These are phyloP conservation scores for Neocucurbitaria cava DNA, from an alignment of 2,329 filamentous ascomycete species.

Conservation along the genomic window DNA sequence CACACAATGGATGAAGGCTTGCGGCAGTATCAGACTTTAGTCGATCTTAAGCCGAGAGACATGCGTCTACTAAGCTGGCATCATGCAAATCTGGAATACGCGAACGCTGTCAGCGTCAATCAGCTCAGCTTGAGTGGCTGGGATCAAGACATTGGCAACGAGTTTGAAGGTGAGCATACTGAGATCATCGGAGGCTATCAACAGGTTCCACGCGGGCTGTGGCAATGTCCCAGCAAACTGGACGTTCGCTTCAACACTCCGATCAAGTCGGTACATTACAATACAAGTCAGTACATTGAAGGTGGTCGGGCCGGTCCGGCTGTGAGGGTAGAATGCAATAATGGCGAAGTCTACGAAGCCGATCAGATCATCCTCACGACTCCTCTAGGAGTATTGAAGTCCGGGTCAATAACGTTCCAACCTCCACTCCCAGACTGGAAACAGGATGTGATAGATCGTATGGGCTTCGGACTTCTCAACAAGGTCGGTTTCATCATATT, in stretches of 20 bases:
- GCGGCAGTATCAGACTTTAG: conserved; percentile 80
- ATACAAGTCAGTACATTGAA: no score
- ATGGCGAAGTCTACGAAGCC: conserved; percentile 79
- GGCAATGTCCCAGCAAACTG: conserved; percentile 76
- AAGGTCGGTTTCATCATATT: conserved; percentile 62
- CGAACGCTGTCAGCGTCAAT: conserved; percentile 88
- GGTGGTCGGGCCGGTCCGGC: conserved; percentile 27
- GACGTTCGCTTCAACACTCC: conserved; percentile 76
- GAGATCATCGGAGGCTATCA: conserved; percentile 95
- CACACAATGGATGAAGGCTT: conserved; percentile 94
- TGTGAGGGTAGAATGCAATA: conserved; percentile 67
- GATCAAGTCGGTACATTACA: conserved; percentile 76
- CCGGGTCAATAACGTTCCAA: conserved; percentile 82
- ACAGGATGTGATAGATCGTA: conserved; percentile 74
- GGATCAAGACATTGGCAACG: conserved; percentile 97
- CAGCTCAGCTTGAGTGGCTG: conserved; percentile 88
- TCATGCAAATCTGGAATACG: conserved; percentile 96
- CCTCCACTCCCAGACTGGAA: conserved; percentile 92
- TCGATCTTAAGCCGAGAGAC: conserved; percentile 85
- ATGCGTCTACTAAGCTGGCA: conserved; percentile 96
- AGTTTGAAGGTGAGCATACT: conserved; percentile 93
- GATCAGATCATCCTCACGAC: conserved; percentile 91
- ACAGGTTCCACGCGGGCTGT: conserved; percentile 85
- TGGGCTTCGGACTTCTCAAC: conserved; percentile 94
- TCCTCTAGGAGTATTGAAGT: conserved; percentile 89